Evolutionary conservation across 2,329 filamentous ascomycete genomes (phyloP).

Genomic region (Ophiostoma montium): DNA sequence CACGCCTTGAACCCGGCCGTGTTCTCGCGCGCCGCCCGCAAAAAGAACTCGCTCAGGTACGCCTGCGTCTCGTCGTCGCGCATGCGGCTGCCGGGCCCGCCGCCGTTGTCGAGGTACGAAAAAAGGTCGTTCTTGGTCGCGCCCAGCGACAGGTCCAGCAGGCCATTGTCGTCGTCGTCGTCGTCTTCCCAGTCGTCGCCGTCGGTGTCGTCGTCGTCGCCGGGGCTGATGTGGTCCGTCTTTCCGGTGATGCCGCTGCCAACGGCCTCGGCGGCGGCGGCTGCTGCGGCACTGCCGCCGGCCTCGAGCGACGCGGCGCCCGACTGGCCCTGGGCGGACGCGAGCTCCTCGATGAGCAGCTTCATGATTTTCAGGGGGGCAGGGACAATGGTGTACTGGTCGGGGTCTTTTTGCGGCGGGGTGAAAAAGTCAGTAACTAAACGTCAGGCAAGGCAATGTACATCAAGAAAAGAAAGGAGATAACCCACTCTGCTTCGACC

Average conservation of each 20-base stretch:
- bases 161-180: conserved; percentile 62
- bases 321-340: conserved; percentile 59
- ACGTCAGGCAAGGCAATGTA: conserved; percentile 1
- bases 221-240: background rate
- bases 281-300: conserved; percentile 33
- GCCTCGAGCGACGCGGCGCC: conserved; percentile 16
- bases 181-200: conserved; percentile 87
- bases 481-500: conserved; percentile 61
- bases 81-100: conserved; percentile 43
- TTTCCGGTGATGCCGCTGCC: background rate
- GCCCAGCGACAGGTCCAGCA: conserved; percentile 59
- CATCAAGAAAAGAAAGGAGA: background rate
- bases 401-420: conserved; percentile 47
- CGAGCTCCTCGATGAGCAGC: conserved; percentile 81
- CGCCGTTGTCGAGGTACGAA: conserved; percentile 46
- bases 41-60: conserved; percentile 73
- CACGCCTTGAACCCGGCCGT: conserved; percentile 41
- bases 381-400: conserved; percentile 75
- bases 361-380: conserved; percentile 93
- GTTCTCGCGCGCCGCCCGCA: conserved; percentile 41
- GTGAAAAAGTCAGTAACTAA: conserved; percentile 15
- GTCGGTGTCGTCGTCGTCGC: conserved; percentile 44
- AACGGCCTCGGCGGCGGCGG: conserved; percentile 42
- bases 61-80: conserved; percentile 83
- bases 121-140: conserved; percentile 64